These are phyloP conservation scores for Umbilicaria muhlenbergii DNA, from an alignment of 495 filamentous ascomycete species.

Conservation along the genomic window DNA sequence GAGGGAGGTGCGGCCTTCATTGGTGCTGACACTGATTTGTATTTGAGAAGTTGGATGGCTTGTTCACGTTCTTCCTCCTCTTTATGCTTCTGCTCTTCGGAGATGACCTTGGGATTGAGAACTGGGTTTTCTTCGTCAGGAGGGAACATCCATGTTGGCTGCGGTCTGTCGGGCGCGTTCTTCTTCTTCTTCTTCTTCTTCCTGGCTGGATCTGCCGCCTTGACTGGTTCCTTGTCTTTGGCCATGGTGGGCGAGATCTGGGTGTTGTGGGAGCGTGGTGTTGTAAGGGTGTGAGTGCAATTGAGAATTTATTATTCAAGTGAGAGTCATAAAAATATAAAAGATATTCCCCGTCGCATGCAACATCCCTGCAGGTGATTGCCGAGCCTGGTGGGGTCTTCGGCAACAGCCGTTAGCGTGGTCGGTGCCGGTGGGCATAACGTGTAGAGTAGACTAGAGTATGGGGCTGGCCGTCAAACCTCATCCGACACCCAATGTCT, in stretches of 20 bases:
- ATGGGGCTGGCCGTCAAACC: neutral
- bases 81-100: constrained; percentile 8
- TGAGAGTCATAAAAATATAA: too few relatives aligned
- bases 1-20: constrained; percentile 27
- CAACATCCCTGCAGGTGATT: too few relatives aligned
- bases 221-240: too few relatives aligned
- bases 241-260: too few relatives aligned
- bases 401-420: too few relatives aligned
- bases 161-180: constrained; percentile 20
- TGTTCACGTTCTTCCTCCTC: constrained; percentile 10
- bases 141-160: constrained; percentile 18
- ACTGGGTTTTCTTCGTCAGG: constrained; percentile 17
- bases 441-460: too few relatives aligned
- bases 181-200: constrained; percentile 17
- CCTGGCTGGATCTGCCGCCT: neutral
- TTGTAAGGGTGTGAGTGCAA: neutral
- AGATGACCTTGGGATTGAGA: constrained; percentile 14
- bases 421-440: too few relatives aligned
- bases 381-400: too few relatives aligned
- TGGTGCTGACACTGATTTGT: constrained; percentile 10
- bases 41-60: constrained; percentile 11
- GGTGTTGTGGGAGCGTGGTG: neutral
- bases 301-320: constrained; percentile 13
- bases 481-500: neutral
- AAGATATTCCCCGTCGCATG: neutral